These are phyloP conservation scores for Ceratobasidium sp. DNA, from an alignment of 1,284 basidiomycete genomes.

Conservation along the genomic window DNA sequence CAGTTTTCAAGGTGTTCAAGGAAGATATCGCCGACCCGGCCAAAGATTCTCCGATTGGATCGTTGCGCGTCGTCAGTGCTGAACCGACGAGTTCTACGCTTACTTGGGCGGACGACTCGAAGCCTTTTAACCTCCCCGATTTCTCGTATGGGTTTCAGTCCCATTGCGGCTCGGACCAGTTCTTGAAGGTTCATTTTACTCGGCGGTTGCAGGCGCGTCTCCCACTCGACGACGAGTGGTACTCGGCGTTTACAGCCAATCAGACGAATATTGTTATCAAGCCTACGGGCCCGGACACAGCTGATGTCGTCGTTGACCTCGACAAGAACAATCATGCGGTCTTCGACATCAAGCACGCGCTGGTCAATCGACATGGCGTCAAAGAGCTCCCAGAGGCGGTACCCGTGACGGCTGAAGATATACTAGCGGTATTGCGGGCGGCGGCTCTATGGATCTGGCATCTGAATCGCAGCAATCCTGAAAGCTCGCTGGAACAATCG, in stretches of 20 bases:
- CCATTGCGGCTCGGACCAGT: slow-evolving; percentile 11
- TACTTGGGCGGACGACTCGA: neutral
- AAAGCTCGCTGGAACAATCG: slow-evolving; percentile 7
- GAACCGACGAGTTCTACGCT: neutral
- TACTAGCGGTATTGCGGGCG: neutral
- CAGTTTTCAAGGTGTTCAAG: slow-evolving; percentile 5
- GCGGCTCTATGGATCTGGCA: slow-evolving; percentile 30
- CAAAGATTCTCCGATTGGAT: neutral
- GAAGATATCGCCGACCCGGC: neutral
- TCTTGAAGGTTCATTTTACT: slow-evolving; percentile 4
- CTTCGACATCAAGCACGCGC: slow-evolving; percentile 11
- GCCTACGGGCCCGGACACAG: neutral
- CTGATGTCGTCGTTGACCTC: slow-evolving; percentile 16
- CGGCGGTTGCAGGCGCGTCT: neutral
- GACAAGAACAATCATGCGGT: neutral
- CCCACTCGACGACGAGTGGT: slow-evolving; percentile 2
- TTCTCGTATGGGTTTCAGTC: slow-evolving; percentile 20
- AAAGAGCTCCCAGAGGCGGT: slow-evolving; percentile 14
- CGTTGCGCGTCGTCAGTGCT: neutral
- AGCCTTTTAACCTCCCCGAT: slow-evolving; percentile 1
- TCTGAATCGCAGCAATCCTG: slow-evolving; percentile 8
- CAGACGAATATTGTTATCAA: slow-evolving; percentile 8
- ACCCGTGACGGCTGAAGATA: neutral
- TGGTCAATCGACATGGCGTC: slow-evolving; percentile 5
- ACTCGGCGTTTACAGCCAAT: slow-evolving; percentile 12